A percentile compares a stretch with the other conserved stretches of the same genome.
phyloP scores from a whole-genome alignment of 805 yeast species.

The Nakazawaea anatomiae region DNA sequence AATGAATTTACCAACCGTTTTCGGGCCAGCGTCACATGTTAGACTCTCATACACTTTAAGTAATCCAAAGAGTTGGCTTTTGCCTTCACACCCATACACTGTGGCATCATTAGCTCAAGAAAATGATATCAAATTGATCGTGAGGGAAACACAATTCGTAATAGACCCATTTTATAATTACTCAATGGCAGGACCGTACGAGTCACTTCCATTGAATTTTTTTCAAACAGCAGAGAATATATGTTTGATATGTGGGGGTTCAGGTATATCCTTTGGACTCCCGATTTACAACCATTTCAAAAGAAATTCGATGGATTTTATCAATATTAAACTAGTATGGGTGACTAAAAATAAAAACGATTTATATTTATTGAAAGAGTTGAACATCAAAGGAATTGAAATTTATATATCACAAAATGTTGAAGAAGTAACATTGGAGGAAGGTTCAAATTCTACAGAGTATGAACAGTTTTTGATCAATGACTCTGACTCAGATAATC shows the following conservation, averaged over 20 bases:
- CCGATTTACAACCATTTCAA: conserved; percentile 42
- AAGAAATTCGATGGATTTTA: conserved; percentile 16
- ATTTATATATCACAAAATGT: conserved; percentile 29
- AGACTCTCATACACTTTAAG: conserved; percentile 36
- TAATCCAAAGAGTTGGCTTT: conserved; percentile 38
- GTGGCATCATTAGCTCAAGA: conserved; percentile 41
- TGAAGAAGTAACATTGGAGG: not conserved
- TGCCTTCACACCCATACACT: conserved; percentile 67
- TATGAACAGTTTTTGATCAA: conserved; percentile 8
- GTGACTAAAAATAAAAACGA: conserved; percentile 41
- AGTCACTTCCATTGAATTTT: conserved; percentile 38
- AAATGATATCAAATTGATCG: conserved; percentile 33
- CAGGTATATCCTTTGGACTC: conserved; percentile 63
- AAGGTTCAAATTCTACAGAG: not conserved
- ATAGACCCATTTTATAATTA: conserved; percentile 26
- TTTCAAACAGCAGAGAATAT: conserved; percentile 45
- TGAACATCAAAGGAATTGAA: conserved; percentile 28
- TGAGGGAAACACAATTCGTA: conserved; percentile 31
- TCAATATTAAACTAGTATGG: conserved; percentile 46
- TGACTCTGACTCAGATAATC: conserved; percentile 7
- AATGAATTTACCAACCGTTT: conserved; percentile 19
- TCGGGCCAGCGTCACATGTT: conserved; percentile 52
- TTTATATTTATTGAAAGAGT: conserved; percentile 36
- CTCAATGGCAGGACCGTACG: conserved; percentile 36
- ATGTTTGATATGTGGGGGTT: conserved; percentile 61